These are phyloP conservation scores for Nitzschia sp. DNA, from an alignment of 108 stramenopile genomes.

Conservation along the genomic window DNA sequence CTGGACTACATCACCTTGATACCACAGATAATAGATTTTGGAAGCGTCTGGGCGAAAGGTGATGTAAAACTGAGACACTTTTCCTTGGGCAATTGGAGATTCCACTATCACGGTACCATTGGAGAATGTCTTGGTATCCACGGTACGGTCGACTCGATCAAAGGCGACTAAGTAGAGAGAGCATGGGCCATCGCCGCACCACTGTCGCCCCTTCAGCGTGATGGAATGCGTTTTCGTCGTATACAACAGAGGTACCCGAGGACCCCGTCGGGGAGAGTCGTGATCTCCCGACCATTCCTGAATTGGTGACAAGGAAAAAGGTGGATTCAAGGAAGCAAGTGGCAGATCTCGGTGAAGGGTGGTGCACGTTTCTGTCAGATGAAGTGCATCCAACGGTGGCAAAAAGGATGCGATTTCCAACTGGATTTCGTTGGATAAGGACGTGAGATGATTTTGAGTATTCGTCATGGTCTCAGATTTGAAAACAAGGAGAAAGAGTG, in stretches of 20 bases:
- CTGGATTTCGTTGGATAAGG: not conserved
- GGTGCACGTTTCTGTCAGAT: not conserved
- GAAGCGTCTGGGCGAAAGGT: not conserved
- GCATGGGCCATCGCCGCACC: not conserved
- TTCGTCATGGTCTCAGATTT: constrained; percentile 1
- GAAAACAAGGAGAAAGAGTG: too few relatives aligned
- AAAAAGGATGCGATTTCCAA: not conserved
- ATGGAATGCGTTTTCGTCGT: not conserved
- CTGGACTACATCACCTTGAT: not conserved
- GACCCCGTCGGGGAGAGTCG: not conserved
- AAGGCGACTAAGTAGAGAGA: not conserved
- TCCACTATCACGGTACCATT: not conserved
- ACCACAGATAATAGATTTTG: constrained; percentile 1
- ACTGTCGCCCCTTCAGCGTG: not conserved
- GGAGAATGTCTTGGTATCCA: not conserved
- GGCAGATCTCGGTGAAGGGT: not conserved
- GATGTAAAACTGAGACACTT: not conserved
- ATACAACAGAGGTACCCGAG: not conserved
- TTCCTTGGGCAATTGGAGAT: not conserved
- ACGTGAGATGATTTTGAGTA: not conserved
- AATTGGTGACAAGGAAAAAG: not conserved
- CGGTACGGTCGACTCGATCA: not conserved
- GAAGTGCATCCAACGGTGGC: not conserved
- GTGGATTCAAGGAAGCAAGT: not conserved
- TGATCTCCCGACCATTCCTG: constrained; percentile 2